A percentile compares a stretch with the other conserved stretches of the same genome.
Conservation (phyloP, 495 filamentous ascomycete genomes). For the Schizothecium vesticola region DNA sequence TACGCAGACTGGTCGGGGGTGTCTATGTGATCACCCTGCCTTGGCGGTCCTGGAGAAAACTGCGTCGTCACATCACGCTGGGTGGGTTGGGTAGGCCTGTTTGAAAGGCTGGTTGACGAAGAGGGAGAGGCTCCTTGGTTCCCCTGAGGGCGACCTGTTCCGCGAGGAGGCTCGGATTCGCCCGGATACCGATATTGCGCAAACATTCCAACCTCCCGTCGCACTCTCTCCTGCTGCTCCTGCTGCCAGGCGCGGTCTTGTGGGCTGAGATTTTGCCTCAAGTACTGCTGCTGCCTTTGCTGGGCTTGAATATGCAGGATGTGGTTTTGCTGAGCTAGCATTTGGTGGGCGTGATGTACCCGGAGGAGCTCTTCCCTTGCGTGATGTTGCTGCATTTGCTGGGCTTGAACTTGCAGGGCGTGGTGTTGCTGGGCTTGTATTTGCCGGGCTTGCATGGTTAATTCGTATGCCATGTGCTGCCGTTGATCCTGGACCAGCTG, state of each 20-base stretch:
- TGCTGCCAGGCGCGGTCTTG: too few relatives aligned
- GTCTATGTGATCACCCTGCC: constrained; percentile 34
- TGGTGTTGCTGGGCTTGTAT: not conserved
- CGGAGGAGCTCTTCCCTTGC: not conserved
- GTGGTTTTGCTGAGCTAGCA: not conserved
- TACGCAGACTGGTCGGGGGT: constrained; percentile 36
- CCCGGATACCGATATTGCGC: too few relatives aligned
- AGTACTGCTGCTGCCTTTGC: not conserved
- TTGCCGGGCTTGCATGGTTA: not conserved
- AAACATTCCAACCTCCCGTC: too few relatives aligned
- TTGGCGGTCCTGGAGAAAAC: constrained; percentile 29
- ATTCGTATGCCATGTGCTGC: not conserved
- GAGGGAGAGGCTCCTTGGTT: constrained; percentile 24
- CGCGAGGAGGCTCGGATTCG: too few relatives aligned
- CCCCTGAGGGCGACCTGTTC: not conserved
- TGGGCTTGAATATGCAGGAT: not conserved
- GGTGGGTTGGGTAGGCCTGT: constrained; percentile 31
- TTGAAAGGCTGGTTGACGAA: constrained; percentile 27
- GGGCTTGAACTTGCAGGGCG: not conserved
- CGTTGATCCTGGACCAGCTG: not conserved
- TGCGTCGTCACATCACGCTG: constrained; percentile 40
- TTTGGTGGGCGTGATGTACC: not conserved
- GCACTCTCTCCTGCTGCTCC: too few relatives aligned
- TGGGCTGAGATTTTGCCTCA: not conserved
- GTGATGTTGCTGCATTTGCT: too few relatives aligned